Base-by-base conservation (phyloP, 108 stramenopile genomes). In the Skeletonema costatum region DNA sequence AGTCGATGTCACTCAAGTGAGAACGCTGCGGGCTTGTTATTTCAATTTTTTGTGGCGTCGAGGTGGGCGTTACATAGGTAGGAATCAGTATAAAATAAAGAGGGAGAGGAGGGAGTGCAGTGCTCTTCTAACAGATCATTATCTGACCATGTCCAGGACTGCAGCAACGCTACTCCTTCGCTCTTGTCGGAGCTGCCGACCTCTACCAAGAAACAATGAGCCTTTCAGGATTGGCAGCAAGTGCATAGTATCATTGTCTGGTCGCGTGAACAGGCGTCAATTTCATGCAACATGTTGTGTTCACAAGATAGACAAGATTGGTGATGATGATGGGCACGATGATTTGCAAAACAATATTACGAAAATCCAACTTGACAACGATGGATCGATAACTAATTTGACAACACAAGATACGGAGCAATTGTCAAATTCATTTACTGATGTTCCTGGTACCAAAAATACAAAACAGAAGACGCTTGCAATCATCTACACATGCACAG, bases 401-500 rank as follows among this genome's bases (percentile, higher is more conserved):
- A 19, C 53, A 56, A 2, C 53, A 8, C 21, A 56, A 56, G 53
- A 56, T 56, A 56, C 6, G 10, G 53, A 56, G 7, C 53, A 70
- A 32, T 19, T 56, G n/a, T 33, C 39, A 35, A 53, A 71, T 51
- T 75, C 70, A n/a, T 83, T 83, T 42, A 70, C 41, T n/a, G 82
- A 77, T 71, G 50, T 77, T 14, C 82, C 82, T 9, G 82, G 82
- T n/a, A 51, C 82, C 12, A 82, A 88, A 42, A 80, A 86, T 71
- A 86, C 80, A 30, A 86, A 89, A 11, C 93, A 90, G 14, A 79
- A 80, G 44, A 92, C 90, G 58, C 81, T 98, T 42, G 95, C 92
- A 12, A 91, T 97, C 5, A 77, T 99, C 4, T 97, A 87, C 68
- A 99, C 97, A 8, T 97, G 97, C 78, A 91, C 79, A 62, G 94